Base-by-base conservation (phyloP, 2,329 filamentous ascomycete species). In the Dactylellina drechsleri region DNA sequence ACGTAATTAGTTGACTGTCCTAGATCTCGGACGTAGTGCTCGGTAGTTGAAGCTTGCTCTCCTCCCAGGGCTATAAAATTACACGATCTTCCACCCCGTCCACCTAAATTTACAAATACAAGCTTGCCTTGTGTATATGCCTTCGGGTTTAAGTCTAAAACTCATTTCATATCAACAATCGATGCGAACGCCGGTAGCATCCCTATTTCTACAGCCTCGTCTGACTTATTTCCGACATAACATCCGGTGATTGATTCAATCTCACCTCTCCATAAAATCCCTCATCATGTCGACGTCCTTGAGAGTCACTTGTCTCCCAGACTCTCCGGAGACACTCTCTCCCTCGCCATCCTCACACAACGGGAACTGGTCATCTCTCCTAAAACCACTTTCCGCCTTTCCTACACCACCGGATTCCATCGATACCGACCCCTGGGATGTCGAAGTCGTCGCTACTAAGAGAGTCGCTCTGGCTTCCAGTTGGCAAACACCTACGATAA, bases 371-470 rank as follows among this genome's bases (percentile, higher is more conserved):
- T 74, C 70, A 5, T 74, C 70, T 40, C 62, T 74, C 23, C 45
- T 74, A 13, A 74, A 74, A 36, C 70, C 70, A 4, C 70, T 74
- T 26, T 74, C 70, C 4, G 70, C 70, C 4, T 74, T 74, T 41
- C 70, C 70, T 1, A 74, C 70, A n/a, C 70, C 70, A 26, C 70
- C 70, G 13, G 70, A 74, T 43, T 74, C 70, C 10, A 74, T 74
- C 50, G 70, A 64, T 18, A 57, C 62, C 13, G 70, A 74, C n/a
- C 6, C 62, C 10, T 74, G 68, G 68, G 53, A 58, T 36, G 36
- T 65, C 49, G 57, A 61, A 6, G 58, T 41, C 12, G 28, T 16
- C 20, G 20, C 49, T 4, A 41, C 20, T n/a, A 66, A 62, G 41
- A 57, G 31, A 26, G 7, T 31, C 18, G 28, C 23, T 23, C 49